Base-by-base conservation (phyloP, 129 eudicot species). In the Artemisia annua region DNA sequence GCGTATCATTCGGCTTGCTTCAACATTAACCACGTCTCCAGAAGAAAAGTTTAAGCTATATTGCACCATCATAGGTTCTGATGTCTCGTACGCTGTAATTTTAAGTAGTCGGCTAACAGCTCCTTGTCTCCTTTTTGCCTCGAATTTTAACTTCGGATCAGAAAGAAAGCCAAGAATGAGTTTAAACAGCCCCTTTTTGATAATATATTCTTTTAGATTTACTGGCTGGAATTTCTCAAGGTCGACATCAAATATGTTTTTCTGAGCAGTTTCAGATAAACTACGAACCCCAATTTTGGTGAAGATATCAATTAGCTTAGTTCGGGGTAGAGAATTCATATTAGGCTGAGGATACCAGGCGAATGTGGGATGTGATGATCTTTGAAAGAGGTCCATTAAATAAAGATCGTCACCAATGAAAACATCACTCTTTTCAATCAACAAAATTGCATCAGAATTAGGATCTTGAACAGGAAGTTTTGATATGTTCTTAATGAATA, bases 141-240 rank as follows among this genome's bases (percentile, higher is more conserved):
- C 87, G 16, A 82, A 48, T 18, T 79, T 67, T 3, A 78, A 39
- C 1, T 44, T 26, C 2, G 78, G 80, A 7, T 65, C 75, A 48
- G 80, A 72, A 26, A 87, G 81, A 74, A 87, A 84, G 0, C 87
- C 92, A 4, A 87, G 78, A 65, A 87, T 71, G 12, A 87, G 81
- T 57, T 44, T 84, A 22, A 79, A 20, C 58, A 87, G 52, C 5
- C 76, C 76, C 58, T 16, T 82, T 67, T 67, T 75, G 7, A 66
- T 61, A 3, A 72, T 79, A 14, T 39, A 13, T 0, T 87, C 86
- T 1, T 17, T 68, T 19, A 70, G 67, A 17, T 72, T 24, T 17
- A 82, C 85, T n/a, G 59, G 51, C 65, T 59, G 61, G 16, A 65
- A 63, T 32, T 18, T 78, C 1, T 1, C 56, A 48, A 17, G 32